Conservation (phyloP, 331 rosid genomes). For the Acacia pycnantha region DNA sequence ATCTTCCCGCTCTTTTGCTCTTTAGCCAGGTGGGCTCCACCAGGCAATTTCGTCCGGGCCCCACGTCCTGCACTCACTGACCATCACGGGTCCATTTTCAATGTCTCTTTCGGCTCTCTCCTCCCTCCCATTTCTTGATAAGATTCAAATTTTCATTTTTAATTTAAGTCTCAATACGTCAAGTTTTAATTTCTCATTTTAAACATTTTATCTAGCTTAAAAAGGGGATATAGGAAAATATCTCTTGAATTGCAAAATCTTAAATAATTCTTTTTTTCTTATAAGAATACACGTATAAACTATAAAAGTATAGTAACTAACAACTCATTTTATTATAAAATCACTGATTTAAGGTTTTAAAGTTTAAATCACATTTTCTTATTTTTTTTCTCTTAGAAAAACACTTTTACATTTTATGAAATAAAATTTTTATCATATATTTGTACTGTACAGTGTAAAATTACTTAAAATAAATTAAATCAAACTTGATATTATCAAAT, state of each 20-base stretch:
- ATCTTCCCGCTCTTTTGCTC: neutral
- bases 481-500: neutral
- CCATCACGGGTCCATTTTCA: conserved; percentile 5
- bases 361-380: no score
- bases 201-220: neutral
- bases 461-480: no score
- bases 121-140: neutral
- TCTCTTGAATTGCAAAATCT: no score
- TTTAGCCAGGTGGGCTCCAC: conserved; percentile 25
- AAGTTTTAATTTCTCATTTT: neutral
- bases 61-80: conserved; percentile 26
- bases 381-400: no score
- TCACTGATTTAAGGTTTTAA: neutral
- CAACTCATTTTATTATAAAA: no score
- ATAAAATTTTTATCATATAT: no score
- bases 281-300: no score
- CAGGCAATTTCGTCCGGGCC: conserved; percentile 41
- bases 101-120: neutral
- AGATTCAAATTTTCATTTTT: neutral
- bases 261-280: no score
- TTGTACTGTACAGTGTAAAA: no score
- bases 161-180: neutral
- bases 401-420: no score
- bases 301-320: no score
- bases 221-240: no score